Base-by-base conservation (phyloP, 1,139 yeast genomes). In the Diutina ranongensis region DNA sequence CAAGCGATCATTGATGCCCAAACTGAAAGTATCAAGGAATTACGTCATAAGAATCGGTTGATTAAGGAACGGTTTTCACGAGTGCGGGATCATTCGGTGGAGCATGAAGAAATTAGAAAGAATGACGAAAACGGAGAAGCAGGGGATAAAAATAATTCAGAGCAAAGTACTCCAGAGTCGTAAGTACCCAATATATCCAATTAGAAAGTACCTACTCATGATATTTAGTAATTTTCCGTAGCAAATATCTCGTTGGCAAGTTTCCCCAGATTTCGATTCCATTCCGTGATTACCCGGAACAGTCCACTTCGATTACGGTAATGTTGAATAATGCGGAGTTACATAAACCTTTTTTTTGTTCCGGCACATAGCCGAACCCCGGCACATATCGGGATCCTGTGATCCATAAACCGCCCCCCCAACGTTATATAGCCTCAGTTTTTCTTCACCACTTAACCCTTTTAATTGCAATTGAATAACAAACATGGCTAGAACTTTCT, bases 401-500 rank as follows among this genome's bases (percentile, higher is more conserved):
- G 28, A 25, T 25, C 28, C 28, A 7, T 7, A 25, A 25, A n/a
- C n/a, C n/a, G n/a, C n/a, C 28, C 28, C 28, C 28, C 5, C 28
- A 25, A n/a, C n/a, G n/a, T n/a, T 31, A 31, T n/a, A n/a, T 31
- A 12, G 4, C 34, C 34, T n/a, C 34, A 31, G 4, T 31, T 31
- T 31, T 31, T 31, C 15, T 5, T 31, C 34, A 31, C 8, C 31
- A 27, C 35, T 13, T 13, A 34, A 15, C 13, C 8, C 34, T 12
- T 7, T 32, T 13, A 32, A 13, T 15, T 9, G 5, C 28, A 25
- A 25, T 25, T 25, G 13, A 20, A 4, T 13, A 2, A 25, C 32
- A n/a, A 38, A n/a, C 12, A 60, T 70, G 95, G 80, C 94, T 66
- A 88, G 98, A 76, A 83, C 81, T 72, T 89, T 89, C 76, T 88